Percentiles rank a stretch among this genome's conserved stretches.
Evolutionary conservation across 2,329 filamentous ascomycete species (phyloP).

Genomic region (Botrytis elliptica): DNA sequence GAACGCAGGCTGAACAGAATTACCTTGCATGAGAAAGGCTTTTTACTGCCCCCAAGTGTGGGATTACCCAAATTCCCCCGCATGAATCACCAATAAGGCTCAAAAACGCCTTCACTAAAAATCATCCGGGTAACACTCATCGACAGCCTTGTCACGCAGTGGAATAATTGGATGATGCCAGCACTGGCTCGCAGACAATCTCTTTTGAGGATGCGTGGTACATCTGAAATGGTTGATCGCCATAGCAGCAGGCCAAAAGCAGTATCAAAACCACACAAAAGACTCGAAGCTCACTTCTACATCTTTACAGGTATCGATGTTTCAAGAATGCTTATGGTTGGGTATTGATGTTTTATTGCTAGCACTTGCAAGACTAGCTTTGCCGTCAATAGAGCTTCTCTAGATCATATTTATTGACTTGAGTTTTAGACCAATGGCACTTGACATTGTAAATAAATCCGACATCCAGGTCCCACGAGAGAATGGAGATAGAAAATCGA

Average conservation of each 20-base stretch:
- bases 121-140: background rate
- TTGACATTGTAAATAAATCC: background rate
- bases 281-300: background rate
- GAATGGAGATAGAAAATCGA: no score
- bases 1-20: background rate
- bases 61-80: background rate
- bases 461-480: background rate
- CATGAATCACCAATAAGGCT: background rate
- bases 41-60: background rate
- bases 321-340: background rate
- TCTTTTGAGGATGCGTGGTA: background rate
- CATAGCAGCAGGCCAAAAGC: background rate
- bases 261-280: background rate
- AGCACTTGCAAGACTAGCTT: background rate
- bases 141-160: background rate
- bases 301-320: background rate
- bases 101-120: background rate
- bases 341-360: background rate
- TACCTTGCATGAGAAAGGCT: background rate
- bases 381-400: background rate
- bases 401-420: background rate
- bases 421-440: background rate
- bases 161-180: background rate
- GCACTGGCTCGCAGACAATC: background rate
- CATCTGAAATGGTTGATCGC: background rate